These are phyloP conservation scores for Mycena latifolia DNA, from an alignment of 768 basidiomycete genomes.

Conservation along the genomic window DNA sequence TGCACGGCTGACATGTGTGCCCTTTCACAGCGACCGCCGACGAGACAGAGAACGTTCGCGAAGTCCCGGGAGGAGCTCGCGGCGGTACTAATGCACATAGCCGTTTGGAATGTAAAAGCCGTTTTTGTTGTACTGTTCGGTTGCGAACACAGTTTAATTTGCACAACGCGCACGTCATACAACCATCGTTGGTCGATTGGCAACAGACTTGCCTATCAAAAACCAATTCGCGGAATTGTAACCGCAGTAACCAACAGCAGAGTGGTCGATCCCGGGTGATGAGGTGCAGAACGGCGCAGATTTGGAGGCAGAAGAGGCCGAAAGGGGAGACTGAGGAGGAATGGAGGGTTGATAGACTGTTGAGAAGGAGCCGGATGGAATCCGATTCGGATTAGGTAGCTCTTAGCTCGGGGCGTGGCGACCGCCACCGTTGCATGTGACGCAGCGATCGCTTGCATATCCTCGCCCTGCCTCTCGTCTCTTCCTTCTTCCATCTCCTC, in stretches of 20 bases:
- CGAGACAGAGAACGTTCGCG: constrained; percentile 81
- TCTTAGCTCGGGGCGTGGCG: constrained; percentile 8
- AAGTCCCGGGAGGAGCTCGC: constrained; percentile 70
- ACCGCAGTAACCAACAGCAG: constrained; percentile 20
- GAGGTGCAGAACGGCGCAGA: neutral
- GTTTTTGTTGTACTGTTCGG: constrained; percentile 27
- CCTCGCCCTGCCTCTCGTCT: neutral
- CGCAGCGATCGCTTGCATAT: neutral
- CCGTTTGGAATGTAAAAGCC: constrained; percentile 4
- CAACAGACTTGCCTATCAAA: constrained; percentile 14
- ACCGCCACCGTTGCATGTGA: constrained; percentile 8
- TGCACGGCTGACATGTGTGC: constrained; percentile 37
- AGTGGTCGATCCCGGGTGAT: neutral
- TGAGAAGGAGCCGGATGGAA: neutral
- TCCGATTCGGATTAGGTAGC: constrained; percentile 19
- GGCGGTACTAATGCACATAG: constrained; percentile 58
- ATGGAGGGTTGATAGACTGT: neutral
- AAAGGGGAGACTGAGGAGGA: neutral
- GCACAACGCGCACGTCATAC: constrained; percentile 23
- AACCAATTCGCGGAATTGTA: constrained; percentile 1
- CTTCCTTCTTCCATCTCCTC: constrained; percentile 12
- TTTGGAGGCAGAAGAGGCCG: neutral
- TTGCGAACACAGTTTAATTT: constrained; percentile 13
- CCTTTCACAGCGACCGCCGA: constrained; percentile 70
- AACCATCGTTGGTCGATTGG: constrained; percentile 14